phyloP scores from a whole-genome alignment of 768 basidiomycete species.

The Suillus luteus region DNA sequence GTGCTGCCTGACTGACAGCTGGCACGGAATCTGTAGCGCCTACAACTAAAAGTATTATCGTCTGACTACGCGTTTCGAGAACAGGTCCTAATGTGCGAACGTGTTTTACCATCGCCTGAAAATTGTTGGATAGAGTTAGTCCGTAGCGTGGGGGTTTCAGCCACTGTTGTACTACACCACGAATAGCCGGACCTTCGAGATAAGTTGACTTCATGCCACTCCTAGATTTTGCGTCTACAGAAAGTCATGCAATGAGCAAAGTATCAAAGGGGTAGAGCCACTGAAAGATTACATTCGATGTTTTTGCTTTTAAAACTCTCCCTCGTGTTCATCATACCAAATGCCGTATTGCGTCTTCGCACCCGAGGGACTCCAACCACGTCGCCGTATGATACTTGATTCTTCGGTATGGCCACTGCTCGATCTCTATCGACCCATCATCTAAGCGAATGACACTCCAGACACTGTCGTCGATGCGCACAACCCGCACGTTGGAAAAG shows the following conservation, averaged over 20 bases:
- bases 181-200: not conserved
- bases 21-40: too few relatives aligned
- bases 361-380: conserved; percentile 68
- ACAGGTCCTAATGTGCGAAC: too few relatives aligned
- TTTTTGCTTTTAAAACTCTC: not conserved
- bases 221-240: not conserved
- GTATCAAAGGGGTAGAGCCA: not conserved
- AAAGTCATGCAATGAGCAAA: not conserved
- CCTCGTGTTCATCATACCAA: not conserved
- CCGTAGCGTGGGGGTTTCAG: not conserved
- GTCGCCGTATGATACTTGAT: conserved; percentile 54
- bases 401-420: conserved; percentile 58
- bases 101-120: too few relatives aligned
- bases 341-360: conserved; percentile 51
- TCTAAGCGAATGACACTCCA: conserved; percentile 48
- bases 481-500: conserved; percentile 61
- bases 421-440: conserved; percentile 43
- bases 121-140: not conserved
- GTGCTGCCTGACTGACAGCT: too few relatives aligned
- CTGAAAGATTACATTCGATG: not conserved
- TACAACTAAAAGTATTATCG: too few relatives aligned
- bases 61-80: too few relatives aligned
- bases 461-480: conserved; percentile 53
- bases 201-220: not conserved
- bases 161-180: not conserved